Evolutionary conservation across 2,329 filamentous ascomycete genomes (phyloP).

Genomic region (Epichloe amarillans): DNA sequence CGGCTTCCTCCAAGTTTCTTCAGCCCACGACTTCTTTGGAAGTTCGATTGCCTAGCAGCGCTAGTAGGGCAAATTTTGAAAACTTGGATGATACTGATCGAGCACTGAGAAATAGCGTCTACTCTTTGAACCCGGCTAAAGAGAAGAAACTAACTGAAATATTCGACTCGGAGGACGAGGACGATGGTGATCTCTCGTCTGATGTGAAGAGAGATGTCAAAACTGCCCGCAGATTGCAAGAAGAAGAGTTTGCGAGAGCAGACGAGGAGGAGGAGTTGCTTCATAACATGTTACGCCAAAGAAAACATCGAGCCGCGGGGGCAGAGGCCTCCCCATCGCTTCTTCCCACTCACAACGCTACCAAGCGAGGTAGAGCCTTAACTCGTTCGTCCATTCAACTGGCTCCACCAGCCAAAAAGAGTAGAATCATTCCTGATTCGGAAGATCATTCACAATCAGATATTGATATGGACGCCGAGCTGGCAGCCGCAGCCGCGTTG

Average conservation of each 20-base stretch:
- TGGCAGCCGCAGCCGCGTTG: conserved; percentile 14
- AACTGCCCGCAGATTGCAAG: conserved; percentile 22
- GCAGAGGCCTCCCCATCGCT: conserved; percentile 3
- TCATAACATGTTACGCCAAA: conserved; percentile 5
- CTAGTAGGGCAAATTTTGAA: conserved; percentile 8
- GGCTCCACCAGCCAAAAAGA: conserved; percentile 17
- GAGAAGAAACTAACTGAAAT: conserved; percentile 27
- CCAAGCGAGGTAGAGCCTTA: conserved; percentile 16
- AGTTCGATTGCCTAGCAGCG: conserved; percentile 16
- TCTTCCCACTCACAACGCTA: conserved; percentile 4
- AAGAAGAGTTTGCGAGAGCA: conserved; percentile 17
- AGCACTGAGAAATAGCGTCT: conserved; percentile 29
- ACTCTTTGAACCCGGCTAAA: conserved; percentile 32
- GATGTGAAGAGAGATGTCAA: conserved; percentile 16
- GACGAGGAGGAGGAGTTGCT: not conserved
- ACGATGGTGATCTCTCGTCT: conserved; percentile 16
- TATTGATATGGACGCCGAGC: conserved; percentile 20
- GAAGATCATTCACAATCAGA: conserved; percentile 12
- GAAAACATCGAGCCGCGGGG: not conserved
- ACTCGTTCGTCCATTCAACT: conserved; percentile 8
- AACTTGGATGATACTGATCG: conserved; percentile 16
- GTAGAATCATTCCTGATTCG: conserved; percentile 17
- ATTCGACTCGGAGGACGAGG: conserved; percentile 26
- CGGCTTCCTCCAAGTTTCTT: not conserved
- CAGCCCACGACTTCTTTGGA: conserved; percentile 12